phyloP scores from a whole-genome alignment of 371 early-diverging fungal species.

The Conidiobolus incongruus region DNA sequence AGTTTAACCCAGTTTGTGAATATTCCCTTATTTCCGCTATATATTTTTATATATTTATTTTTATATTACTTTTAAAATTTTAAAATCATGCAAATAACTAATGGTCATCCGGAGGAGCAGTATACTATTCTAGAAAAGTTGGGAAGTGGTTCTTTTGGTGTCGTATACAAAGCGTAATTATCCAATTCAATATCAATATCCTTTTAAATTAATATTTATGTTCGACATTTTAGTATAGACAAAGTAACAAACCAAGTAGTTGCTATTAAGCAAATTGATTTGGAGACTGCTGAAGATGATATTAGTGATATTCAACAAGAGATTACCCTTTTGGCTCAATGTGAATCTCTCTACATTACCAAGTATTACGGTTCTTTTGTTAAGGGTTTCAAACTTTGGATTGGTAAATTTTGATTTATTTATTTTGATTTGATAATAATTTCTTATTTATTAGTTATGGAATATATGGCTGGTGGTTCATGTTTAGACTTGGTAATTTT shows the following conservation, averaged over 20 bases:
- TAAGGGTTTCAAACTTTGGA: constrained; percentile 70
- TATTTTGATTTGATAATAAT: constrained; percentile 22
- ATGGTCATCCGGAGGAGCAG: constrained; percentile 14
- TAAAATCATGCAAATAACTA: background rate
- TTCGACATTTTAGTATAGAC: constrained; percentile 25
- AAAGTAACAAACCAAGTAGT: constrained; percentile 53
- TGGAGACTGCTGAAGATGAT: constrained; percentile 89
- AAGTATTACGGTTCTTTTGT: constrained; percentile 68
- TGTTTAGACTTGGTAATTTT: constrained; percentile 54
- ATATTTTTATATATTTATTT: no score
- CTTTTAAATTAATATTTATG: background rate
- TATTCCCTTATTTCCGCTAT: no score
- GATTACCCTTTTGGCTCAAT: constrained; percentile 79
- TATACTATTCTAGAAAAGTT: constrained; percentile 20
- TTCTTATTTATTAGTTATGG: constrained; percentile 23
- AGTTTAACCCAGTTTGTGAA: no score
- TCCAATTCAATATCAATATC: background rate
- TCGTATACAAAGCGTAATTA: constrained; percentile 23
- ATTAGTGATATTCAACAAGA: constrained; percentile 96
- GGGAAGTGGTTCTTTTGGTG: constrained; percentile 23
- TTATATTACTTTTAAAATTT: no score
- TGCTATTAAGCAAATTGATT: constrained; percentile 80
- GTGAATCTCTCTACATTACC: constrained; percentile 74
- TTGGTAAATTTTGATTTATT: constrained; percentile 14
- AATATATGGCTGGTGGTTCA: constrained; percentile 48